Conservation (phyloP, 495 filamentous ascomycete genomes). For the Penicillium malachiteum region DNA sequence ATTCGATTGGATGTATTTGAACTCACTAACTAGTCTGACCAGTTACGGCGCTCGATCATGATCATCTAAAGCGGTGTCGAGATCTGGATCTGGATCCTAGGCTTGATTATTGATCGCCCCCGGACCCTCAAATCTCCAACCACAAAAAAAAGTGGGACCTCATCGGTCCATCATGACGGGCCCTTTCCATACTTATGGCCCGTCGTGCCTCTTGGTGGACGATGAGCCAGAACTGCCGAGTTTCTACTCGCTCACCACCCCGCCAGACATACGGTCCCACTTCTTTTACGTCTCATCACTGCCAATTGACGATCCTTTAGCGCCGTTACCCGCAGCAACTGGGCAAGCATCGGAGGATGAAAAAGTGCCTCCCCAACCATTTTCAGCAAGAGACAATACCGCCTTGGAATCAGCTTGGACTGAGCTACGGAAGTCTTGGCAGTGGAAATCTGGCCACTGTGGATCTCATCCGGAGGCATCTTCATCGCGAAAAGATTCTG, state of each 20-base stretch:
- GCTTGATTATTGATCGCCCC: background rate
- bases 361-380: slow-evolving; percentile 67
- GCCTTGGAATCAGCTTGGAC: slow-evolving; percentile 74
- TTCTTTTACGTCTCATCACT: slow-evolving; percentile 79
- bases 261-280: slow-evolving; percentile 59
- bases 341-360: slow-evolving; percentile 46
- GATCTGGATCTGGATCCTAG: slow-evolving; percentile 18
- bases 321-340: slow-evolving; percentile 58
- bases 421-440: slow-evolving; percentile 46
- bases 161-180: slow-evolving; percentile 38
- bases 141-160: slow-evolving; percentile 14
- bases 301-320: slow-evolving; percentile 80
- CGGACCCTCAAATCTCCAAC: slow-evolving; percentile 4
- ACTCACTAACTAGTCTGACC: background rate
- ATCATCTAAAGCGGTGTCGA: slow-evolving; percentile 17
- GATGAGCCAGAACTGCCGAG: slow-evolving; percentile 35
- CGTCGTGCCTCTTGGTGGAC: slow-evolving; percentile 48
- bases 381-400: slow-evolving; percentile 70
- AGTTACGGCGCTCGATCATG: slow-evolving; percentile 17
- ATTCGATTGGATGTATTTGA: slow-evolving; percentile 9
- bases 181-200: slow-evolving; percentile 54
- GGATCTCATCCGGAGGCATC: slow-evolving; percentile 35
- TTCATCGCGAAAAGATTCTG: slow-evolving; percentile 28
- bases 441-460: slow-evolving; percentile 26
- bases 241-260: slow-evolving; percentile 31